Percentiles rank a stretch among this genome's conserved stretches.
Conservation (phyloP, 2,329 filamentous ascomycete species). For the Basipetospora chlamydospora region DNA sequence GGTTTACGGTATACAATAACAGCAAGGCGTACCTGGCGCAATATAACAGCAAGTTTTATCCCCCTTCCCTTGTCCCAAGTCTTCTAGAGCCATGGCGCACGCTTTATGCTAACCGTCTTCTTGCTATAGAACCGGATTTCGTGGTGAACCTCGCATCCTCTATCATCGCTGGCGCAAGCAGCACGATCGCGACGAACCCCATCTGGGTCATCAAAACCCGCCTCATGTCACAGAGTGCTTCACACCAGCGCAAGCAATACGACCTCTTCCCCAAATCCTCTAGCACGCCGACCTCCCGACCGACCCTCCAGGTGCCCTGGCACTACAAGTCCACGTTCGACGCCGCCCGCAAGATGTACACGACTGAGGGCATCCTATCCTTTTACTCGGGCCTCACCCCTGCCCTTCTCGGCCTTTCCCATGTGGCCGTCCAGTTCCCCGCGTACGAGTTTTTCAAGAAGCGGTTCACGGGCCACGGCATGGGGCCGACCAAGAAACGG, state of each 20-base stretch:
- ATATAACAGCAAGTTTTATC: conserved; percentile 39
- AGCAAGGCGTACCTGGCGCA: conserved; percentile 62
- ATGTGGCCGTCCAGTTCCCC: conserved; percentile 95
- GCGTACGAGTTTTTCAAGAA: conserved; percentile 89
- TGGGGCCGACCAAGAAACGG: conserved; percentile 62
- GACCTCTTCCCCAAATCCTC: conserved; percentile 31
- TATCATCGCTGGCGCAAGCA: conserved; percentile 78
- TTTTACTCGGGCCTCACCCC: conserved; percentile 95
- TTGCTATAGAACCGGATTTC: conserved; percentile 11
- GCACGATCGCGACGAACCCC: conserved; percentile 87
- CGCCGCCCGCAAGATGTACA: conserved; percentile 92
- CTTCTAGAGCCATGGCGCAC: neutral
- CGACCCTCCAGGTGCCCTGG: conserved; percentile 57
- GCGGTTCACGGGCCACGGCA: conserved; percentile 75
- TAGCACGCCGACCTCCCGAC: conserved; percentile 39
- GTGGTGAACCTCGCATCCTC: conserved; percentile 79
- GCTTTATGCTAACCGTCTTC: conserved; percentile 2
- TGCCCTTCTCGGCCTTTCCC: conserved; percentile 77
- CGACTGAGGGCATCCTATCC: conserved; percentile 68
- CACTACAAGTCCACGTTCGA: conserved; percentile 83
- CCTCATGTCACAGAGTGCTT: conserved; percentile 80
- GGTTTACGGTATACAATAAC: conserved; percentile 91
- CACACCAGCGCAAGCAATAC: conserved; percentile 27
- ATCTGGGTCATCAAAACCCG: conserved; percentile 99
- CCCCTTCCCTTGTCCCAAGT: neutral